Evolutionary conservation across 2,329 filamentous ascomycete genomes (phyloP).

Genomic region (Dissoconium aciculare): DNA sequence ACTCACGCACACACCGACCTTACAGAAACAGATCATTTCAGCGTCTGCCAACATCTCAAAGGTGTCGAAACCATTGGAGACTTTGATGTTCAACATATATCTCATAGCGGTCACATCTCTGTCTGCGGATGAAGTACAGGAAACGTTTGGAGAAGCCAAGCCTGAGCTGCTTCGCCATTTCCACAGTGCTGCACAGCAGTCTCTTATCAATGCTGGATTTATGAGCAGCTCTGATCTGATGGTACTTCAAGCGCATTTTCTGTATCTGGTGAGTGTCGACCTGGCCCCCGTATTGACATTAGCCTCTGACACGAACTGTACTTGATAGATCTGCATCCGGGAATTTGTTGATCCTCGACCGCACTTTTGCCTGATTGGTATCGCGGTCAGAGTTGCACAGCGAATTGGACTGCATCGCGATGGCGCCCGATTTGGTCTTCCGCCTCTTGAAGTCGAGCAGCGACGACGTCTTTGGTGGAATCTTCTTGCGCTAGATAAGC

Average conservation of each 20-base stretch:
- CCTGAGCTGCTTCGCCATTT: conserved; percentile 11
- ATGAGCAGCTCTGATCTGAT: conserved; percentile 30
- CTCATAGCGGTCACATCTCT: conserved; percentile 5
- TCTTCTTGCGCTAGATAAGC: conserved; percentile 51
- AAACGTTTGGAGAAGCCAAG: conserved; percentile 1
- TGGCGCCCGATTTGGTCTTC: conserved; percentile 2
- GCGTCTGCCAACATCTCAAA: conserved; percentile 43
- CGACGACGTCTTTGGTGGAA: conserved; percentile 25
- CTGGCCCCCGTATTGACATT: conserved; percentile 6
- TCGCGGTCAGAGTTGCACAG: conserved; percentile 11
- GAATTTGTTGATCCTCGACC: conserved; percentile 4
- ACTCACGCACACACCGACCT: conserved; percentile 52
- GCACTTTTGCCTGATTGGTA: conserved; percentile 6
- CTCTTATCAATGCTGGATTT: conserved; percentile 30
- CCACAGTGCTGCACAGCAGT: conserved; percentile 35
- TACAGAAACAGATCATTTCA: conserved; percentile 50
- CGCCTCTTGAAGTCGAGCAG: conserved; percentile 11
- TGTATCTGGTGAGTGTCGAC: conserved; percentile 34
- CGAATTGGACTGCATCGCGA: conserved; percentile 10
- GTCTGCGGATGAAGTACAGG: conserved; percentile 26
- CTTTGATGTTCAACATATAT: conserved; percentile 11
- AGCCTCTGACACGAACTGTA: conserved; percentile 36
- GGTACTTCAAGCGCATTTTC: conserved; percentile 37
- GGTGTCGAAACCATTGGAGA: conserved; percentile 34
- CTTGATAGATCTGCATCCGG: conserved; percentile 5